These are phyloP conservation scores for Cystofilobasidium macerans DNA, from an alignment of 768 basidiomycete species.

Conservation along the genomic window DNA sequence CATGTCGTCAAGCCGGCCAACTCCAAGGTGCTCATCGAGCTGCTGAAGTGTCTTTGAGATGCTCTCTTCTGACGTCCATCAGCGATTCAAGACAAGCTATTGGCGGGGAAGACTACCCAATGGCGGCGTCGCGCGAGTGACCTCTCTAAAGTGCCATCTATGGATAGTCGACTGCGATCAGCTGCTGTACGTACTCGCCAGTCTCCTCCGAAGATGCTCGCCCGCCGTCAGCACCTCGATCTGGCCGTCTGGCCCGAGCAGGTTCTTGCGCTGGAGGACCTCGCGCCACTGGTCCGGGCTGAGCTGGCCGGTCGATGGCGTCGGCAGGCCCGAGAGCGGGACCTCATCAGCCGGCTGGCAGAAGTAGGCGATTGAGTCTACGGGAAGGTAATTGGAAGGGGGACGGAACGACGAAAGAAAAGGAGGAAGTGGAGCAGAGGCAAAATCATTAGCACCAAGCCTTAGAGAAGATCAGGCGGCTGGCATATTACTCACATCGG, in stretches of 20 bases:
- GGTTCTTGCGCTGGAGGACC: constrained; percentile 4
- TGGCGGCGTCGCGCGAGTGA: too few species aligned
- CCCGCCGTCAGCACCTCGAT: constrained; percentile 8
- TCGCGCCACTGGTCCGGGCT: neutral
- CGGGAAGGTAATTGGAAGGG: neutral
- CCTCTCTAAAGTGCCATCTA: too few species aligned
- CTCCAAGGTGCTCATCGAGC: too few species aligned
- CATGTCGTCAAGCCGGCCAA: too few species aligned
- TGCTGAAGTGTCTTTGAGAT: too few species aligned
- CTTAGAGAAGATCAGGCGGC: neutral
- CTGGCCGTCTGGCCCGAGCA: neutral
- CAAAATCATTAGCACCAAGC: neutral
- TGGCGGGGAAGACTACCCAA: too few species aligned
- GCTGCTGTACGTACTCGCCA: constrained; percentile 11
- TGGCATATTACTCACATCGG: neutral
- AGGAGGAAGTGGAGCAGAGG: too few species aligned
- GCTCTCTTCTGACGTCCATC: too few species aligned
- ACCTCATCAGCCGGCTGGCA: constrained; percentile 14
- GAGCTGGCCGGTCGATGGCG: neutral
- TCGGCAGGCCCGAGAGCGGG: neutral
- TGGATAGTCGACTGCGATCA: too few species aligned
- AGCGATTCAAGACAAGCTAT: too few species aligned
- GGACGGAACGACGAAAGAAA: too few species aligned
- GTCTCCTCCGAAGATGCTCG: constrained; percentile 4
- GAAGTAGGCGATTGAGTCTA: constrained; percentile 22